Percentiles rank a stretch among this genome's conserved stretches.
Evolutionary conservation across 345 rosid species (phyloP).

Genomic region (Ailanthus altissimus): DNA sequence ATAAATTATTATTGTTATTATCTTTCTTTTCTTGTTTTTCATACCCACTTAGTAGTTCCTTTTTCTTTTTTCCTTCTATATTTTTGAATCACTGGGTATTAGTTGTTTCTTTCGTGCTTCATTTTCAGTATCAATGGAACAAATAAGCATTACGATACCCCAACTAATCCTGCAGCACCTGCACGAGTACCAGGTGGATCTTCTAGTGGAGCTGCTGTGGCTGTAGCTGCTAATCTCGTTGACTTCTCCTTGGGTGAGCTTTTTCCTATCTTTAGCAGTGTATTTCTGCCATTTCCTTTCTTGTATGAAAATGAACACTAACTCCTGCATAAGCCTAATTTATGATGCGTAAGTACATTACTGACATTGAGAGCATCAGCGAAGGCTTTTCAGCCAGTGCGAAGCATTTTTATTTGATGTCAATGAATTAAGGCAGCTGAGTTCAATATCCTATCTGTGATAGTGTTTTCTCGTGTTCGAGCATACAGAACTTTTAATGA

Average conservation of each 20-base stretch:
- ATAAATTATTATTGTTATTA: too few relatives aligned
- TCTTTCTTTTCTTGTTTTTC: too few relatives aligned
- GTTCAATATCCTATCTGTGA: not conserved
- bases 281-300: not conserved
- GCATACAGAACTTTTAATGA: not conserved
- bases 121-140: constrained; percentile 80
- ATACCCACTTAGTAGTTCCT: too few relatives aligned
- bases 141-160: constrained; percentile 78
- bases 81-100: constrained; percentile 5
- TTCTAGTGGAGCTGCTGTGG: constrained; percentile 90
- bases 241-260: constrained; percentile 83
- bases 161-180: constrained; percentile 83
- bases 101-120: constrained; percentile 23
- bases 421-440: not conserved
- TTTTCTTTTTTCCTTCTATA: not conserved
- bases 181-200: constrained; percentile 85
- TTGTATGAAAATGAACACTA: not conserved
- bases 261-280: not conserved
- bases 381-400: not conserved
- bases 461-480: not conserved
- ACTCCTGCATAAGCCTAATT: not conserved
- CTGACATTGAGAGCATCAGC: not conserved
- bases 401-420: not conserved
- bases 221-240: constrained; percentile 83
- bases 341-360: not conserved